Percentiles rank a stretch among this genome's conserved stretches.
These are phyloP conservation scores for Xylaria sp. DNA, from an alignment of 2,329 filamentous ascomycete species.

Conservation along the genomic window DNA sequence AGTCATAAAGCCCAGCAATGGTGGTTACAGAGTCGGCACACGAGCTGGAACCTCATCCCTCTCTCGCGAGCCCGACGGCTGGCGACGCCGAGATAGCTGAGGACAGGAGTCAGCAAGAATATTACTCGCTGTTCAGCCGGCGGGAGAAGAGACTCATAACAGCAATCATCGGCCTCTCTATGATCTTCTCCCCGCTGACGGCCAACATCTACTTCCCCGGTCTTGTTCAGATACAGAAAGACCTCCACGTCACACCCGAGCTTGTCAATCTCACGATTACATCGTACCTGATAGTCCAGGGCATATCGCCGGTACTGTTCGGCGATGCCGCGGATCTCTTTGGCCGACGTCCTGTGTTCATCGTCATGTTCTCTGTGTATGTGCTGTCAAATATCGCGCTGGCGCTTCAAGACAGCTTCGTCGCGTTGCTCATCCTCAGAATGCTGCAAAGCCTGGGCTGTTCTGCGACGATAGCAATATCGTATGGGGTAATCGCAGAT, in stretches of 20 bases:
- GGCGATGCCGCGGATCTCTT: constrained; percentile 52
- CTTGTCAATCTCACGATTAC: background rate
- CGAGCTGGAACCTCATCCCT: background rate
- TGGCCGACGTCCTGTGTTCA: constrained; percentile 55
- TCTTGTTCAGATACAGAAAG: background rate
- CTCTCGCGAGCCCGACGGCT: background rate
- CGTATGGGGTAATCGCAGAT: constrained; percentile 41
- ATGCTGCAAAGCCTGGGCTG: constrained; percentile 37
- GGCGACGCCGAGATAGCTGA: background rate
- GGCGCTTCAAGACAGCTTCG: constrained; percentile 30
- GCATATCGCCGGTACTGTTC: background rate
- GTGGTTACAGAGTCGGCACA: background rate
- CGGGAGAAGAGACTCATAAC: background rate
- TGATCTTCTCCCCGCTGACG: background rate
- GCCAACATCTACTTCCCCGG: constrained; percentile 1
- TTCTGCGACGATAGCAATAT: constrained; percentile 32
- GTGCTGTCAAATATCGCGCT: constrained; percentile 48
- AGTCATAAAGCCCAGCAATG: background rate
- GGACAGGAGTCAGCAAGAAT: background rate
- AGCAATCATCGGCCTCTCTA: background rate
- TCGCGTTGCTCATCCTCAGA: constrained; percentile 30
- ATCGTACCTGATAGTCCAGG: background rate
- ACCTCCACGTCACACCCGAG: background rate
- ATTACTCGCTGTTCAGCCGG: background rate
- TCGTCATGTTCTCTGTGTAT: constrained; percentile 53